phyloP scores from a whole-genome alignment of 2,329 filamentous ascomycete species.

The Rhynchosporium secalis region DNA sequence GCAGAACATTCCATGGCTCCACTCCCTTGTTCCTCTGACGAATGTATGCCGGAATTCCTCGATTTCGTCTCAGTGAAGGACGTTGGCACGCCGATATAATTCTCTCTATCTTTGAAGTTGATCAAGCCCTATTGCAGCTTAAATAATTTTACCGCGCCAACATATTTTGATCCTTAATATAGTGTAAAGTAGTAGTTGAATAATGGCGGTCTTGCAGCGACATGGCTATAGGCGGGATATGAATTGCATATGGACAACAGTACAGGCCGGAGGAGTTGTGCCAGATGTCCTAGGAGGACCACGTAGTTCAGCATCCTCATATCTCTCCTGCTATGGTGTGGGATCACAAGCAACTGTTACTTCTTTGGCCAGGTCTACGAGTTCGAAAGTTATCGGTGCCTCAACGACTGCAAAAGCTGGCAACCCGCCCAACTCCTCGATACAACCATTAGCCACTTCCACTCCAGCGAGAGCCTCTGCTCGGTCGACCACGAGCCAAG shows the following conservation, averaged over 20 bases:
- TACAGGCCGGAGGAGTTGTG: neutral
- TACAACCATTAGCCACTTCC: neutral
- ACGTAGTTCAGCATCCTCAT: neutral
- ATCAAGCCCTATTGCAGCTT: neutral
- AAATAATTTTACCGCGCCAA: neutral
- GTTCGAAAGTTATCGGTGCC: neutral
- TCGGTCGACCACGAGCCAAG: neutral
- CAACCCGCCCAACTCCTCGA: neutral
- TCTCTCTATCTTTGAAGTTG: neutral
- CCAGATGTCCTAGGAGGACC: neutral
- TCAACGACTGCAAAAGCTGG: neutral
- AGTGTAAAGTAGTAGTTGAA: neutral
- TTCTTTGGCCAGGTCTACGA: neutral
- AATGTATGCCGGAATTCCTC: neutral
- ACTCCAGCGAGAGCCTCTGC: neutral
- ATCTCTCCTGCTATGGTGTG: neutral
- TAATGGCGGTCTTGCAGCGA: neutral
- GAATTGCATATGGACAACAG: neutral
- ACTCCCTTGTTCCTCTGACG: neutral
- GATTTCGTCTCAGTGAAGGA: neutral
- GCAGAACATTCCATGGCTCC: neutral
- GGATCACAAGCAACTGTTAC: neutral
- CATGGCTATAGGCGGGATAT: neutral
- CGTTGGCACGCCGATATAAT: constrained; percentile 1
- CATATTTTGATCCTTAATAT: neutral